Evolutionary conservation across 495 filamentous ascomycete species (phyloP), one percentile per base, ranked within the genome.

Genomic region (Hyaloscypha finlandica): DNA sequence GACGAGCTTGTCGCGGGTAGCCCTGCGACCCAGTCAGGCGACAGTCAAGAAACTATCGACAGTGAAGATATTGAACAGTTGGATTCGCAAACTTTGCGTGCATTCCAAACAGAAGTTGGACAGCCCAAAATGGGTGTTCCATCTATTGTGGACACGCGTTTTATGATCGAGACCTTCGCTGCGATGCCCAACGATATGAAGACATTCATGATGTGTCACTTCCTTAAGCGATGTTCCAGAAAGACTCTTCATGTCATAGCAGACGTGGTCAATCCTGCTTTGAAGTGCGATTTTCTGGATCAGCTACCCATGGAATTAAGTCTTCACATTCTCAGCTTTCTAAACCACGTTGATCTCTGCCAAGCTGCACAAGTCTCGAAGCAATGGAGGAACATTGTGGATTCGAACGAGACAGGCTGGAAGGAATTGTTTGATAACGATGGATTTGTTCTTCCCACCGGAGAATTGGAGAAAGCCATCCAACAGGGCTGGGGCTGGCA

Each of bases 401-500:
- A 98, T 71, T 89, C 89, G 9, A 92, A 98, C 72, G 96, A 99
- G 77, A 93, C 89, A 42, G 91, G 92, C 8, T 99, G 95, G 95
- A 97, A 97, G 78, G 91, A 94, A 64, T 82, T 97, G 0, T 89
- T 99, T 67, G 93, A 97, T 65, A 81, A 81, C 12, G 92, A 97
- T 77, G 92, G 91, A 0, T 97, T 90, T 76, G 74, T 77, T 14
- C 80, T 98, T 19, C 89, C 92, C 19, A 85, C 90, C 2, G 92
- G 92, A 14, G 95, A 99, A 74, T 80, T 99, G 20, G 87, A 94
- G 61, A 86, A 88, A 67, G 94, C 95, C 16, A 90, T 98, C 61
- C 85, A 81, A 33, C 90, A 98, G 79, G 95, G 95, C n/a, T 99
- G 95, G 95, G 95, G 94, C n/a, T 99, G 94, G 92, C 95, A 98